Percentiles rank a stretch among this genome's conserved stretches.
Evolutionary conservation across 2,329 filamentous ascomycete genomes (phyloP).

Genomic region (Anisogramma anomala): DNA sequence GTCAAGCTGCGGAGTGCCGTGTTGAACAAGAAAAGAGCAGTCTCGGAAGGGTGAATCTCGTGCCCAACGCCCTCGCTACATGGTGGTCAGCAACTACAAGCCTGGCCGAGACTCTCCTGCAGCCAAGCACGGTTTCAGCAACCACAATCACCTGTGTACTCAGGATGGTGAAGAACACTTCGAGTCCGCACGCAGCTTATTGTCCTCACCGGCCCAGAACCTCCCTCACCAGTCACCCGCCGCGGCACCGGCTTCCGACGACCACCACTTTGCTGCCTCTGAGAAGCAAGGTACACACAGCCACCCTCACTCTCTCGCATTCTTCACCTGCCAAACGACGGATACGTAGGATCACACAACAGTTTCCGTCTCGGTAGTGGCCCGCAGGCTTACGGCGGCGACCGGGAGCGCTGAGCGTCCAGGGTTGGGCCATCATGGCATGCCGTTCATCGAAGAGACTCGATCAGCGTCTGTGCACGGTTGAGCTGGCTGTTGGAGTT

Average conservation of each 20-base stretch:
- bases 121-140: not conserved
- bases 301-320: slow-evolving; percentile 23
- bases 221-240: not conserved
- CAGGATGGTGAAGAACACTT: not conserved
- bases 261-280: not conserved
- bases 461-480: too few relatives aligned
- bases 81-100: too few relatives aligned
- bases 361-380: slow-evolving; percentile 31
- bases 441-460: too few relatives aligned
- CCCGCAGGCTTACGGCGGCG: slow-evolving; percentile 21
- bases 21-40: too few relatives aligned
- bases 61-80: too few relatives aligned
- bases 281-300: slow-evolving; percentile 26
- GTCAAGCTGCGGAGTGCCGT: too few relatives aligned
- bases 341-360: slow-evolving; percentile 32
- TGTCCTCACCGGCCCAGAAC: not conserved
- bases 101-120: too few relatives aligned
- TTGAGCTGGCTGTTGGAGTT: too few relatives aligned
- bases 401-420: slow-evolving; percentile 8
- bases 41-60: too few relatives aligned
- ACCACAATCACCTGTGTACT: not conserved
- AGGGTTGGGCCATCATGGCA: slow-evolving; percentile 1
- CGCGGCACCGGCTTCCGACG: slow-evolving; percentile 10
- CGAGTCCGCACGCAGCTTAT: not conserved
- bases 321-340: slow-evolving; percentile 28